Base-by-base conservation (phyloP, 2,329 filamentous ascomycete species). In the Cordyceps fumosorosea region DNA sequence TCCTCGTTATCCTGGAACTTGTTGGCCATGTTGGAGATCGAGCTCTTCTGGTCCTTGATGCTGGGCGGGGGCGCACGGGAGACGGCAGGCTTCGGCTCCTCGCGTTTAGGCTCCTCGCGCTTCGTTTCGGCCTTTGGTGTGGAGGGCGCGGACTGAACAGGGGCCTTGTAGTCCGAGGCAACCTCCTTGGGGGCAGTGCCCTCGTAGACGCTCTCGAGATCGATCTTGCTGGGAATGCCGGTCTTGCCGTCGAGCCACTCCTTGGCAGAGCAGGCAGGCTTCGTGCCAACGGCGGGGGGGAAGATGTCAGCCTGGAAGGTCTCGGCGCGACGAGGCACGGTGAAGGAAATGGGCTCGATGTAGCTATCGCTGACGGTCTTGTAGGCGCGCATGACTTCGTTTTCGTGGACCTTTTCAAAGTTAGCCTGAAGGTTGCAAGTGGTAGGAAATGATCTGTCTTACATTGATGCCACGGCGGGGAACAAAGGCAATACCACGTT, bases 251-350 rank as follows among this genome's bases (percentile, higher is more conserved):
- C 81, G 59, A 96, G 82, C 93, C 93, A 99, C 67, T 98, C 93
- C 52, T 83, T 77, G 47, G 89, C 84, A 62, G 86, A 89, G 71
- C 96, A 84, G 63, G 89, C 93, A 56, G 95, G 86, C 76, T 91
- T 96, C 60, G 84, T 74, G 64, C 95, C 93, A 62, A 82, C 81
- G 14, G 92, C 89, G 12, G 95, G 93, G 48, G 93, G 95, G 76
- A 91, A 99, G 70, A 99, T 97, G 72, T 99, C 95, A 64, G 92
- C 91, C 78, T 98, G 93, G 85, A 97, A 97, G 57, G 89, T 91
- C 76, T 97, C 92, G 61, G 95, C 91, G 66, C 95, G 87, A 66
- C 95, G 87, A 55, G 95, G 95, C 2, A 98, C 95, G 60, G 96
- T 96, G 79, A 99, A 99, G 2, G 95, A 96, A 71, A 99, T 90